Percentiles rank a stretch among this genome's conserved stretches.
Conservation (phyloP, 257 asterid species). For the Solanum corneliomulleri region DNA sequence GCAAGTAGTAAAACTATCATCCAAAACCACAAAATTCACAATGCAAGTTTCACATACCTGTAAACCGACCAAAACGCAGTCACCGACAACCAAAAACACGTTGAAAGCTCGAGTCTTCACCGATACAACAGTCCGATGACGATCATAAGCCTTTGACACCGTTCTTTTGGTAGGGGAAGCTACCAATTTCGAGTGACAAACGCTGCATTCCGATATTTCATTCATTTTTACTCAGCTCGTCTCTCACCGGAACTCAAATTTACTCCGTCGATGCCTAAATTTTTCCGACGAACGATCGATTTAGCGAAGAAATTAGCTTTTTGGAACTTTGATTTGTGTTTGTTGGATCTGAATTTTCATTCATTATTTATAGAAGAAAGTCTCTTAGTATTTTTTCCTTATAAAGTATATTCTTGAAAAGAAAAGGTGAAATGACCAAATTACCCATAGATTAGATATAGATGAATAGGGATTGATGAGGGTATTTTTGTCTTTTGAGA, state of each 20-base stretch:
- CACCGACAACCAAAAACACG: slow-evolving; percentile 25
- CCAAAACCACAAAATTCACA: background rate
- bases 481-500: background rate
- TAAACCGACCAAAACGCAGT: slow-evolving; percentile 30
- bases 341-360: background rate
- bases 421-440: background rate
- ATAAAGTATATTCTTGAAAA: background rate
- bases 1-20: background rate
- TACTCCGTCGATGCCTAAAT: background rate
- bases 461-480: background rate
- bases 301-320: background rate
- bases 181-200: slow-evolving; percentile 30
- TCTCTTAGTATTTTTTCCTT: background rate
- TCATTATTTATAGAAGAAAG: background rate
- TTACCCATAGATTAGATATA: background rate
- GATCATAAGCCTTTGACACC: slow-evolving; percentile 28
- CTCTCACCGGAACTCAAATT: background rate
- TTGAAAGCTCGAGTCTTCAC: slow-evolving; percentile 29
- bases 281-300: background rate
- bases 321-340: background rate
- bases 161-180: slow-evolving; percentile 14
- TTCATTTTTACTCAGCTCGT: slow-evolving; percentile 6
- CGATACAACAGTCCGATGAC: slow-evolving; percentile 22
- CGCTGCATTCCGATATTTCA: slow-evolving; percentile 34
- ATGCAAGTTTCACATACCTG: slow-evolving; percentile 13